A percentile compares a stretch with the other conserved stretches of the same genome.
phyloP scores from a whole-genome alignment of 148 eudicot genomes.

The Simmondsia chinensis region DNA sequence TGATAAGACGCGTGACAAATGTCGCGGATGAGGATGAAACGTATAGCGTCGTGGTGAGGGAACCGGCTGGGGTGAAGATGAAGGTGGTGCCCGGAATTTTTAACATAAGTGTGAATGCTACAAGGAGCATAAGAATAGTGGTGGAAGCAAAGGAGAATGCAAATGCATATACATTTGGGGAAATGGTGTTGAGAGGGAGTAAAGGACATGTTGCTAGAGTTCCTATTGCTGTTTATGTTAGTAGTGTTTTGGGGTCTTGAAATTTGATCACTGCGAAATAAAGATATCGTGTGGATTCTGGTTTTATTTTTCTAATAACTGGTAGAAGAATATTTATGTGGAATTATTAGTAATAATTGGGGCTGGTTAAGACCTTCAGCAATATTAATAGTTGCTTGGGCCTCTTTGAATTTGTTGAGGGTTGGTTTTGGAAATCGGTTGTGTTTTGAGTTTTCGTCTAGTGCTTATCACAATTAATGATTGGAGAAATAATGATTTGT shows the following conservation, averaged over 20 bases:
- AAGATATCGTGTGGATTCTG: no score
- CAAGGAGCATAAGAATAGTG: constrained; percentile 25
- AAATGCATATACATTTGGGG: constrained; percentile 45
- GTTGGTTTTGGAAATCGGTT: no score
- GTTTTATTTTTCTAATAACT: no score
- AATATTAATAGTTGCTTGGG: no score
- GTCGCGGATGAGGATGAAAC: constrained; percentile 38
- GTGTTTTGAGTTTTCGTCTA: no score
- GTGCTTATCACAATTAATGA: no score
- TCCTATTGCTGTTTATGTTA: constrained; percentile 51
- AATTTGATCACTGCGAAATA: no score
- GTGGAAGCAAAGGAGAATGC: constrained; percentile 37
- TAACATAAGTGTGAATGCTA: constrained; percentile 21
- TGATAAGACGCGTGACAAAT: constrained; percentile 38
- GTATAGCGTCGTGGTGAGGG: constrained; percentile 27
- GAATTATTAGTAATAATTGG: no score
- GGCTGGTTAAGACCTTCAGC: no score
- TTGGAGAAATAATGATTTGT: no score
- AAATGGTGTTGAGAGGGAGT: constrained; percentile 38
- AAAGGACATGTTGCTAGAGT: constrained; percentile 44
- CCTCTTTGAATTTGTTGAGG: no score
- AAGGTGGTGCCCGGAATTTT: constrained; percentile 29
- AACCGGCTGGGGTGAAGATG: constrained; percentile 44
- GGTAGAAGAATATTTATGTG: no score
- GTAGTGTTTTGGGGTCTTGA: constrained; percentile 42